These are phyloP conservation scores for Hydnomerulius pinastri DNA, from an alignment of 768 basidiomycete species.

Conservation along the genomic window DNA sequence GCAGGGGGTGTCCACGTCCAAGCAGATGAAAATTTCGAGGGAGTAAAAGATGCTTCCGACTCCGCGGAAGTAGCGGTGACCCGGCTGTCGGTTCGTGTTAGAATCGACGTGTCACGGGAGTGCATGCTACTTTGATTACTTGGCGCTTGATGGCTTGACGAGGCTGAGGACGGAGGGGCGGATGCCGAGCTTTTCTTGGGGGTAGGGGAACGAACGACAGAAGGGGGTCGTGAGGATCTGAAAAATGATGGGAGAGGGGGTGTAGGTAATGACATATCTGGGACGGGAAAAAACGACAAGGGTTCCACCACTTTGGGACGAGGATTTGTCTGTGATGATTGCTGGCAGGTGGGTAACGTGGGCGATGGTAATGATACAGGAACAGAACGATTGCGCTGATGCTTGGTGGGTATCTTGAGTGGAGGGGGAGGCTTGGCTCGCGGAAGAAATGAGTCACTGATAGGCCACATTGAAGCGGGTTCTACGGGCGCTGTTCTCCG, in stretches of 20 bases:
- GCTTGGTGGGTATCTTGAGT: constrained; percentile 8
- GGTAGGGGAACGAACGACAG: neutral
- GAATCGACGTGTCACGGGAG: neutral
- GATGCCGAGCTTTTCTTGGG: neutral
- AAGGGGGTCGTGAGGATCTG: neutral
- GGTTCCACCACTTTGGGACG: neutral
- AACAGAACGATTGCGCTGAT: constrained; percentile 12
- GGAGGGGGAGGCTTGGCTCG: constrained; percentile 21
- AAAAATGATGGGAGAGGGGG: neutral
- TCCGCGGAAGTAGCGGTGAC: neutral
- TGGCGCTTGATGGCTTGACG: neutral
- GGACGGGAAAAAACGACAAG: neutral
- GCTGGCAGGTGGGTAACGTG: neutral
- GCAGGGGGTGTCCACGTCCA: constrained; percentile 26
- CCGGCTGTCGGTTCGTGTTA: neutral
- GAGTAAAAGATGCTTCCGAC: neutral
- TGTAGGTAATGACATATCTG: neutral
- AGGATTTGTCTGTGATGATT: neutral
- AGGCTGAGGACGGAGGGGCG: neutral
- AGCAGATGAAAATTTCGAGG: neutral
- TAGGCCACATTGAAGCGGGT: constrained; percentile 11
- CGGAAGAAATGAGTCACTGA: constrained; percentile 22
- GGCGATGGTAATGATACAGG: neutral
- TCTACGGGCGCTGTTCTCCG: neutral
- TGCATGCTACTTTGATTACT: neutral